Conservation (phyloP, 192 early-diverging fungal genomes). For the Paraglomus brasilianum region DNA sequence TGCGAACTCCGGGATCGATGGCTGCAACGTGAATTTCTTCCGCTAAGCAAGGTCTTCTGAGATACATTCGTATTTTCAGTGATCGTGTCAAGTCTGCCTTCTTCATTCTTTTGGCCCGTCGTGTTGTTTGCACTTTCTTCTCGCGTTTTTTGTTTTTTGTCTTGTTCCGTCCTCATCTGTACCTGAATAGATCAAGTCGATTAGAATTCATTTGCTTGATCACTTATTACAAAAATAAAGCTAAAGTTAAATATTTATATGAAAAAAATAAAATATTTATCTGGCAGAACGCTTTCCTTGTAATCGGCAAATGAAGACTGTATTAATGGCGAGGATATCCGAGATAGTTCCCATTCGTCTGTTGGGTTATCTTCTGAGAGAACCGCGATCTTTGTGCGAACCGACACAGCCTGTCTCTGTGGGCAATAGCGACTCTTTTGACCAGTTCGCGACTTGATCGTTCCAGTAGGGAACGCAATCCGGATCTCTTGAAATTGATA, state of each 20-base stretch:
- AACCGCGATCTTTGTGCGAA: neutral
- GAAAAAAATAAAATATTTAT: too few species aligned
- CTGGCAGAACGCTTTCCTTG: conserved; percentile 2
- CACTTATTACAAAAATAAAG: too few species aligned
- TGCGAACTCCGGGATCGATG: conserved; percentile 5
- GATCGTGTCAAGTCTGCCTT: too few species aligned
- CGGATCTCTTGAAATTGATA: neutral
- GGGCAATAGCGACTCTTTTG: neutral
- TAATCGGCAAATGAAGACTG: conserved; percentile 2
- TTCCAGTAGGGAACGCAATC: conserved; percentile 25
- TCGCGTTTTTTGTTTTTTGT: too few species aligned
- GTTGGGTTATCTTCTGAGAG: conserved; percentile 12
- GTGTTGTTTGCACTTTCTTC: too few species aligned
- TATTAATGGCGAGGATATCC: conserved; percentile 13
- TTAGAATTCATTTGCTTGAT: too few species aligned
- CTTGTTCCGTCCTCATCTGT: too few species aligned
- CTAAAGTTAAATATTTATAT: too few species aligned
- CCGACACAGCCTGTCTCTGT: too few species aligned
- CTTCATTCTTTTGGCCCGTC: too few species aligned
- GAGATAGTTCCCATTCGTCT: conserved; percentile 16
- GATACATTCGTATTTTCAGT: too few species aligned
- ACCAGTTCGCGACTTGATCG: neutral
- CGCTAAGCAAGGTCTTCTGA: neutral
- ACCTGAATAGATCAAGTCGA: too few species aligned
- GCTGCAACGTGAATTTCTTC: conserved; percentile 14